These are phyloP conservation scores for barley (Hordeum vulgare) DNA, from an alignment of 176 grass and related monocot species.

Conservation along the genomic window DNA sequence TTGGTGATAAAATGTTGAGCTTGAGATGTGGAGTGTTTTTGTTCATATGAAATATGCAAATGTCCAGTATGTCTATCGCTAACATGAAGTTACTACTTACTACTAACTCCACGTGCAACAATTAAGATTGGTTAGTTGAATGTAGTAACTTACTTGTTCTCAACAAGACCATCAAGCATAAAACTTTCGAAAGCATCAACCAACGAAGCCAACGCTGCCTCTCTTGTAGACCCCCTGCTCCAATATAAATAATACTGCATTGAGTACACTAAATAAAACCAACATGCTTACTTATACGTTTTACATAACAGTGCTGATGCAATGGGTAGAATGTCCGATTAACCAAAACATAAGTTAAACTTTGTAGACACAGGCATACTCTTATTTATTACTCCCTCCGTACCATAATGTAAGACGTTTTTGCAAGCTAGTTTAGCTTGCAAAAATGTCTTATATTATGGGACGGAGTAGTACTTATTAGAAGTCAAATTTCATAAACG, in stretches of 20 bases:
- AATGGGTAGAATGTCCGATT: background rate
- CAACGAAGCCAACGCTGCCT: slow-evolving; percentile 48
- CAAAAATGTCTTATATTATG: too few species aligned
- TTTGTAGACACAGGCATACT: background rate
- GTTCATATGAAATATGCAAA: background rate
- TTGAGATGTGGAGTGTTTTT: background rate
- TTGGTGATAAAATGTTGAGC: background rate
- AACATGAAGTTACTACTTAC: background rate
- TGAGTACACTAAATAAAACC: background rate
- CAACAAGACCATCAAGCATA: slow-evolving; percentile 57
- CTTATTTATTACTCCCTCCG: background rate
- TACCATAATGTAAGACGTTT: too few species aligned
- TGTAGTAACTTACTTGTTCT: slow-evolving; percentile 60
- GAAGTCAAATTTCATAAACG: background rate
- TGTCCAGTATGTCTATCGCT: background rate
- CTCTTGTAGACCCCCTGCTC: slow-evolving; percentile 69
- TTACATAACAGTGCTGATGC: background rate
- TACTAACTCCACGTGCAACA: background rate
- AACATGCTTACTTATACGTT: background rate
- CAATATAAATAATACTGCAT: background rate
- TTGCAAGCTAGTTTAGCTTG: too few species aligned
- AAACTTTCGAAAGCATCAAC: slow-evolving; percentile 80
- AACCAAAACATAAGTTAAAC: background rate
- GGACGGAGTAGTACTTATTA: background rate
- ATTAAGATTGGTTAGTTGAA: background rate